Evolutionary conservation across 805 yeast species (phyloP).

Genomic region (Priceomyces medius): DNA sequence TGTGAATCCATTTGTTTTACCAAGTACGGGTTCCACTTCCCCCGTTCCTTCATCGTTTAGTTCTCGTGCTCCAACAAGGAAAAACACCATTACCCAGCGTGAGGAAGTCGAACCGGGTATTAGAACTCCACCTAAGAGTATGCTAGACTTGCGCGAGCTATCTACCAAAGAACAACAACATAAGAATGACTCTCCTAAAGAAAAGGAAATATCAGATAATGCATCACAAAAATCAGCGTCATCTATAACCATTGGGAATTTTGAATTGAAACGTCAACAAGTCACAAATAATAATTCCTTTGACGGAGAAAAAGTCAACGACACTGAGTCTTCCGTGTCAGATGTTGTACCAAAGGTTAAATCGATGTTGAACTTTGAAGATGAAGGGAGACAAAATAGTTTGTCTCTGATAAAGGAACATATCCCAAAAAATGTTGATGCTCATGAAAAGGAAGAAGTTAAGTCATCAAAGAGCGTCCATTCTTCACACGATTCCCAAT

Average conservation of each 20-base stretch:
- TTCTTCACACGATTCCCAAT: neutral
- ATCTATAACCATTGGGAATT: conserved; percentile 13
- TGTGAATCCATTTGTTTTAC: conserved; percentile 34
- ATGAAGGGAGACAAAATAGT: conserved; percentile 8
- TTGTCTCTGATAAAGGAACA: neutral
- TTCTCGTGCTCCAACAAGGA: conserved; percentile 33
- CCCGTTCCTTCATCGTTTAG: conserved; percentile 16
- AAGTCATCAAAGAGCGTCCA: neutral
- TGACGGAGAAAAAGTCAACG: neutral
- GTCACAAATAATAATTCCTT: neutral
- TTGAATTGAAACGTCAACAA: neutral
- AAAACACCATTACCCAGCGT: conserved; percentile 22
- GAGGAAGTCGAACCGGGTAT: conserved; percentile 12
- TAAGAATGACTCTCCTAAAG: neutral
- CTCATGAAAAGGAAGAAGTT: neutral
- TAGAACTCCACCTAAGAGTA: conserved; percentile 35
- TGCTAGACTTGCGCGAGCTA: conserved; percentile 34
- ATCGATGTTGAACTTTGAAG: conserved; percentile 30
- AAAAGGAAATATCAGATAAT: conserved; percentile 11
- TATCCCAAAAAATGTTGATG: neutral
- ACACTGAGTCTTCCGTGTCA: neutral
- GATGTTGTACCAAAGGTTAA: conserved; percentile 16
- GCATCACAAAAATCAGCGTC: conserved; percentile 24
- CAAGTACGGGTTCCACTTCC: conserved; percentile 20
- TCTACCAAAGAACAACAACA: neutral